Conservation (phyloP, 164 flowering plant genomes). For the Vitis cinerea region DNA sequence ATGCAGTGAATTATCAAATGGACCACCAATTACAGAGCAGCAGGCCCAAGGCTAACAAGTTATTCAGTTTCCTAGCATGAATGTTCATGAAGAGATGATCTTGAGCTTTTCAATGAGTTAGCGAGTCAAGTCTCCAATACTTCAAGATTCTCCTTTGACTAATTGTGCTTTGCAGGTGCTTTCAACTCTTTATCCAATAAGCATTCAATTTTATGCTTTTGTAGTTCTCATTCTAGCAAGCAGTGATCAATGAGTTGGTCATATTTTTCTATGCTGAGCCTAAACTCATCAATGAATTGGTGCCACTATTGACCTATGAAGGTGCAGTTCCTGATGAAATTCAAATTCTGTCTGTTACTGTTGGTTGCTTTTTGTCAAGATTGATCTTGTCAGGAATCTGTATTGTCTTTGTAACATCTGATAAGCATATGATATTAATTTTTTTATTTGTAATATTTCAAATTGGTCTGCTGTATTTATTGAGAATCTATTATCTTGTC, state of each 20-base stretch:
- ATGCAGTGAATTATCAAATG: conserved; percentile 43
- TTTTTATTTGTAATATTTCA: conserved; percentile 54
- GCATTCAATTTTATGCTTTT: conserved; percentile 89
- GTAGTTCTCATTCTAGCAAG: conserved; percentile 82
- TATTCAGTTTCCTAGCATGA: conserved; percentile 67
- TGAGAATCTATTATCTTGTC: conserved; percentile 82
- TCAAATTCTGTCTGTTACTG: conserved; percentile 56
- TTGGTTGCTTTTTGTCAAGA: conserved; percentile 89
- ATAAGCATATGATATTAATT: conserved; percentile 78
- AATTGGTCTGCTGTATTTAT: conserved; percentile 81
- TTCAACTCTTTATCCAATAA: conserved; percentile 62
- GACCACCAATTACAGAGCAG: conserved; percentile 22
- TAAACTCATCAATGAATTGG: conserved; percentile 83
- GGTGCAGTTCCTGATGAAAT: conserved; percentile 73
- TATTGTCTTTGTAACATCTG: conserved; percentile 78
- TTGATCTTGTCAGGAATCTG: conserved; percentile 69
- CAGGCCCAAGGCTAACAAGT: conserved; percentile 55
- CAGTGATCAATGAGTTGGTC: conserved; percentile 61
- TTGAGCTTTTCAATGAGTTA: conserved; percentile 68
- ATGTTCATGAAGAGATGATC: conserved; percentile 51
- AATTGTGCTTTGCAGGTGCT: conserved; percentile 83
- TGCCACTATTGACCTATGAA: conserved; percentile 75
- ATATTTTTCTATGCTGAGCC: conserved; percentile 85
- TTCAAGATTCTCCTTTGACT: conserved; percentile 79
- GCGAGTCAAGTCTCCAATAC: conserved; percentile 64